These are phyloP conservation scores for Mycena vitilis DNA, from an alignment of 768 basidiomycete species.

Conservation along the genomic window DNA sequence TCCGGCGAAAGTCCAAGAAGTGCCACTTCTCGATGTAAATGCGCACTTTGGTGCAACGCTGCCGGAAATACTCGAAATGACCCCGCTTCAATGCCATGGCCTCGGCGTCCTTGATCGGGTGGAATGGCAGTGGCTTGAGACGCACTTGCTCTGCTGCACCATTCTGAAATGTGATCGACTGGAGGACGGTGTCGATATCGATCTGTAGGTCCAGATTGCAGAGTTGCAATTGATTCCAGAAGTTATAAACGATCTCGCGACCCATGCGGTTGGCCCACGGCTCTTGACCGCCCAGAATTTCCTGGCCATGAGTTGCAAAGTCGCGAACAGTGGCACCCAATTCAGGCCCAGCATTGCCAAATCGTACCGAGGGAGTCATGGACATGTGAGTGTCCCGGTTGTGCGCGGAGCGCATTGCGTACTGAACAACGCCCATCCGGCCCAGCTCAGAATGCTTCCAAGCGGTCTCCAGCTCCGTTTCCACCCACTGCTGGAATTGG, in stretches of 20 bases:
- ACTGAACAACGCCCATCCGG: neutral
- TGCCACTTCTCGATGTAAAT: neutral
- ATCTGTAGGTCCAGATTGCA: neutral
- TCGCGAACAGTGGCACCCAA: neutral
- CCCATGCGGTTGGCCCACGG: constrained; percentile 11
- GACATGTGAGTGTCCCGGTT: constrained; percentile 2
- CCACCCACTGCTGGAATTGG: neutral
- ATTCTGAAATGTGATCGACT: neutral
- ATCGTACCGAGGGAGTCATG: neutral
- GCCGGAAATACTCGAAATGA: constrained; percentile 3
- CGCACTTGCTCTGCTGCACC: neutral
- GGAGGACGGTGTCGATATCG: neutral
- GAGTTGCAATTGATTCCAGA: constrained; percentile 6
- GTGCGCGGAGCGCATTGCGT: constrained; percentile 2
- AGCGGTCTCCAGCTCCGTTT: neutral
- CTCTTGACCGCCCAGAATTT: neutral
- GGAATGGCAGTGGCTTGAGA: neutral
- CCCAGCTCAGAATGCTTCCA: neutral
- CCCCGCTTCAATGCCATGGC: neutral
- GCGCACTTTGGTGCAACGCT: neutral
- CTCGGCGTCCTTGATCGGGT: neutral
- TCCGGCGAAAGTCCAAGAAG: neutral
- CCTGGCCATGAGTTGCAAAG: neutral
- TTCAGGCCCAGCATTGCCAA: constrained; percentile 5
- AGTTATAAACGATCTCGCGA: neutral